These are phyloP conservation scores for Aspergillus leporis DNA, from an alignment of 495 filamentous ascomycete species.

Conservation along the genomic window DNA sequence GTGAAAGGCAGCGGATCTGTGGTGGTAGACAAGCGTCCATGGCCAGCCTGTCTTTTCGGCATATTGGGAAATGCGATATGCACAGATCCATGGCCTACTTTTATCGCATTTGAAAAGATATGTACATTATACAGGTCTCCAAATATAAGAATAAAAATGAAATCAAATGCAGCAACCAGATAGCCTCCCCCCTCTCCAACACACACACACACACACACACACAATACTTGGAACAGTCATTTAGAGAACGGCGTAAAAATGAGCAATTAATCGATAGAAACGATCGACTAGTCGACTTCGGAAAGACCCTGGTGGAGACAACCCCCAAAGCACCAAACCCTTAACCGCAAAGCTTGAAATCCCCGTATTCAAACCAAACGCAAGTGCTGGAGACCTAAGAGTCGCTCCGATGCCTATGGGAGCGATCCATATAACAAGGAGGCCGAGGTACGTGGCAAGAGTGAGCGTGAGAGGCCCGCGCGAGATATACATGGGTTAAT, in stretches of 20 bases:
- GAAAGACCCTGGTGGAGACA: background rate
- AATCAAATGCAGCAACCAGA: slow-evolving; percentile 20
- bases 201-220: no score
- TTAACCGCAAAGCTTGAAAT: slow-evolving; percentile 7
- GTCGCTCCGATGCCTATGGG: background rate
- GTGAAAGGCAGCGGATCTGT: background rate
- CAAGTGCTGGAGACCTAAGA: background rate
- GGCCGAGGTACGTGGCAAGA: background rate
- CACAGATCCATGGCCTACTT: slow-evolving; percentile 17
- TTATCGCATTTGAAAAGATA: slow-evolving; percentile 23
- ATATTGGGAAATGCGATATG: background rate
- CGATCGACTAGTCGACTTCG: background rate
- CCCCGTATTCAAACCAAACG: background rate
- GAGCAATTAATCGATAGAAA: slow-evolving; percentile 15
- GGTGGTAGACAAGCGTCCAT: background rate
- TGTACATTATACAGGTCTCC: slow-evolving; percentile 29
- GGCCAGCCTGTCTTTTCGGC: background rate
- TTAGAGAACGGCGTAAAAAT: slow-evolving; percentile 13
- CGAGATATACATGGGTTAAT: slow-evolving; percentile 6
- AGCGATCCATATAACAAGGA: background rate
- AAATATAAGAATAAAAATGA: slow-evolving; percentile 19
- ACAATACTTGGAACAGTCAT: slow-evolving; percentile 23
- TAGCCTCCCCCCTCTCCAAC: slow-evolving; percentile 1
- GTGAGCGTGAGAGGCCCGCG: slow-evolving; percentile 1
- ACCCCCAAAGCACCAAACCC: slow-evolving; percentile 8